Base-by-base conservation (phyloP, 768 basidiomycete species). In the Lactarius evosmus region DNA sequence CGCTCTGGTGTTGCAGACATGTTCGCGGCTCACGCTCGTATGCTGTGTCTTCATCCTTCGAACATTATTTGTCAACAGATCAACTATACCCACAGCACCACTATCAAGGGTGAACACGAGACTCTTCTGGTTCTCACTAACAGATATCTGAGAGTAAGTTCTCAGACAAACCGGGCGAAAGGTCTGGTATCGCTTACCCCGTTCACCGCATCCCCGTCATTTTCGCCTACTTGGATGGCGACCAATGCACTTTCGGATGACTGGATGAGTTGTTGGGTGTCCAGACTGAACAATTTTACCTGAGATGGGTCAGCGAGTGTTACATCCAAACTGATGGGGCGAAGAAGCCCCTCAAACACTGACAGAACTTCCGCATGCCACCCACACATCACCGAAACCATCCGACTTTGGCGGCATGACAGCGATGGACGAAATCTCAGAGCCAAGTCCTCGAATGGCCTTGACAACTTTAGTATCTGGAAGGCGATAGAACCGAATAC, bases 71-170 rank as follows among this genome's bases (percentile, higher is more conserved):
- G 78, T 83, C 14, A 79, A 72, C 4, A 90, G 70, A 61, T 92
- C 86, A 9, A 92, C 72, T 22, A 85, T 75, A 0, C 91, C 90
- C 14, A 91, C 87, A 17, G 70, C 67, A 0, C 91, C 91, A 22
- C 82, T 82, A 73, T 93, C 92, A 33, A 82, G 80, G 64, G 84
- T 83, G 72, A 89, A 91, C 5, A 88, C 89, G 49, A 93, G 71
- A 56, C 67, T 70, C 67, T 72, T 83, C 70, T 69, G 78, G 78
- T 82, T 81, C 32, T 71, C 67, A 74, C 84, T 86, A 67, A 91
- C 69, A 63, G 79, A 78, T 70, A 92, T 82, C 90, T 93, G 74
- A 72, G 78, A 82, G 74, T 77, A 72, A 70, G 69, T 71, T 71
- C 66, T 79, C 64, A 77, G 57, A 54, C 46, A 33, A 19, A 12